Conservation (phyloP, 192 early-diverging fungal species). For the Phlyctochytrium arcticum region DNA sequence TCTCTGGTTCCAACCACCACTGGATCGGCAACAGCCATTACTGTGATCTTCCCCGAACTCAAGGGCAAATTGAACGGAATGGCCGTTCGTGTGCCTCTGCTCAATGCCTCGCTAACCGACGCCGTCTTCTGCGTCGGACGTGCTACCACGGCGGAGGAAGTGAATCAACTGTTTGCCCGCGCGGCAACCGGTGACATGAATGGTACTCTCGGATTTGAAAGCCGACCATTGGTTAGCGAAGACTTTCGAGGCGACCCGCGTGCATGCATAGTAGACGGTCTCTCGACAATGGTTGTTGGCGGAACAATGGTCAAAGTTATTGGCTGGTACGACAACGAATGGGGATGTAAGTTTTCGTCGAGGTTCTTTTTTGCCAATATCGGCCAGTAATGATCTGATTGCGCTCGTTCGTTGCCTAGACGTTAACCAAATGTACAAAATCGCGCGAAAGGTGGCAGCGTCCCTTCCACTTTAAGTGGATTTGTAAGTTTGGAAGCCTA, state of each 20-base stretch:
- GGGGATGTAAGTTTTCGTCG: constrained; percentile 10
- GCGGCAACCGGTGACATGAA: constrained; percentile 1
- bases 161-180: not conserved
- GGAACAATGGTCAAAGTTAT: constrained; percentile 18
- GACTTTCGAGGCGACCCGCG: constrained; percentile 13
- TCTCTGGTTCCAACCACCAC: constrained; percentile 22
- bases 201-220: constrained; percentile 13
- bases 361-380: not conserved
- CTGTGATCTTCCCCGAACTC: constrained; percentile 15
- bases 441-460: constrained; percentile 9
- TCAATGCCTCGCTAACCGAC: constrained; percentile 20
- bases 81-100: constrained; percentile 16
- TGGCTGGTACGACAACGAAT: constrained; percentile 25
- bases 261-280: constrained; percentile 4
- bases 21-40: constrained; percentile 19
- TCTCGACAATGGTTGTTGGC: constrained; percentile 17
- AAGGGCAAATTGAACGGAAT: constrained; percentile 22
- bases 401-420: not conserved
- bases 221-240: constrained; percentile 11
- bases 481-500: too few relatives aligned
- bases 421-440: constrained; percentile 6
- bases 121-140: constrained; percentile 11
- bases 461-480: too few relatives aligned
- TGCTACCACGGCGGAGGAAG: constrained; percentile 6
- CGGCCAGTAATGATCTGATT: not conserved